Percentiles rank a stretch among this genome's conserved stretches.
Evolutionary conservation across 192 early-diverging fungal species (phyloP).

Genomic region (Coemansia sp.): DNA sequence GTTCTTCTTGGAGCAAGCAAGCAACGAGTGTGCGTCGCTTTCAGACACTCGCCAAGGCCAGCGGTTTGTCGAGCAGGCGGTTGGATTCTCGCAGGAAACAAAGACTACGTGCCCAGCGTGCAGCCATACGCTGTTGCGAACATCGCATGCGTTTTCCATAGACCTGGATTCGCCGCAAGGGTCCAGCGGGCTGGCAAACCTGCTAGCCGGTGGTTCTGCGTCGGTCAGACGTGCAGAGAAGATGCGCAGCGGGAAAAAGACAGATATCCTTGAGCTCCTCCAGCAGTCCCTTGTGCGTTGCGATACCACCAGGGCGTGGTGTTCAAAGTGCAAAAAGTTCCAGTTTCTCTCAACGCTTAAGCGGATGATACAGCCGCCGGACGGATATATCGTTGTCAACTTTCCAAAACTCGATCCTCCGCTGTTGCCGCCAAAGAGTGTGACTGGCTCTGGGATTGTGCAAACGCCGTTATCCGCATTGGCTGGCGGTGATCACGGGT

Average conservation of each 20-base stretch:
- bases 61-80: constrained; percentile 26
- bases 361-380: constrained; percentile 65
- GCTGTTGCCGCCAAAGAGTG: not conserved
- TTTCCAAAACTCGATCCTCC: constrained; percentile 53
- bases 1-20: constrained; percentile 90
- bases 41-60: constrained; percentile 3
- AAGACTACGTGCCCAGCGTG: constrained; percentile 67
- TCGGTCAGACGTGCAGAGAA: constrained; percentile 40
- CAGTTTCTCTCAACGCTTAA: constrained; percentile 76
- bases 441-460: not conserved
- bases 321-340: constrained; percentile 78
- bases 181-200: constrained; percentile 26
- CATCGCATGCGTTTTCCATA: constrained; percentile 76
- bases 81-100: constrained; percentile 39
- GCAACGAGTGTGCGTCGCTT: constrained; percentile 61
- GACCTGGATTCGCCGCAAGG: constrained; percentile 78
- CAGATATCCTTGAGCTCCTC: constrained; percentile 30
- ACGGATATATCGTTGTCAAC: constrained; percentile 74
- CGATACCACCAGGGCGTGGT: constrained; percentile 72
- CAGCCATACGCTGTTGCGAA: constrained; percentile 57
- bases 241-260: constrained; percentile 11
- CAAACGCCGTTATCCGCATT: not conserved
- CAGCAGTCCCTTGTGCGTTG: constrained; percentile 16
- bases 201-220: constrained; percentile 46
- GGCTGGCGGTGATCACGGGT: not conserved